A percentile compares a stretch with the other conserved stretches of the same genome.
Conservation (phyloP, 768 basidiomycete genomes). For the Pleurotus pulmonarius region DNA sequence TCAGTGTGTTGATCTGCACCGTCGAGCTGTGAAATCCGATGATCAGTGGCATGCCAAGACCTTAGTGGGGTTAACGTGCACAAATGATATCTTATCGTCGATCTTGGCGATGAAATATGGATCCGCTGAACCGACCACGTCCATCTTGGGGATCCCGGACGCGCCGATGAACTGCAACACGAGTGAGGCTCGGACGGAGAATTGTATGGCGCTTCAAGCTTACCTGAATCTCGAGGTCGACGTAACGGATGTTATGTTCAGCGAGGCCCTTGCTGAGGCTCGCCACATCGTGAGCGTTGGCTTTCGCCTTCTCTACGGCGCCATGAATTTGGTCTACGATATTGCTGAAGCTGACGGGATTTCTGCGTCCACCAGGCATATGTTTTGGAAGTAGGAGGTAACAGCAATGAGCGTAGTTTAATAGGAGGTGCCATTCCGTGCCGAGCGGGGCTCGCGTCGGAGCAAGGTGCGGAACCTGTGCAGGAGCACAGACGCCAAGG, state of each 20-base stretch:
- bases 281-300: neutral
- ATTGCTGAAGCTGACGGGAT: neutral
- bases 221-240: constrained; percentile 5
- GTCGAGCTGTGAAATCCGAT: constrained; percentile 46
- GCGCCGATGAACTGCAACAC: constrained; percentile 63
- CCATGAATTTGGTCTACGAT: constrained; percentile 3
- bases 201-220: neutral
- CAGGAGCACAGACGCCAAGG: no score
- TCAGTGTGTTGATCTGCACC: constrained; percentile 50
- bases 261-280: constrained; percentile 2
- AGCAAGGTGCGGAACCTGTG: no score
- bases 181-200: neutral
- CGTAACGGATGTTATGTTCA: neutral
- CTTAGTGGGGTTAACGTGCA: constrained; percentile 29
- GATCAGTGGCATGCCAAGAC: neutral
- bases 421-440: no score
- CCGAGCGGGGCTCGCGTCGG: no score
- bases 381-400: neutral
- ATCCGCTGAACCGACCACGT: constrained; percentile 59
- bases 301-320: neutral
- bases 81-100: constrained; percentile 59
- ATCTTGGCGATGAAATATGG: constrained; percentile 71
- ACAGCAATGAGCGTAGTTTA: no score
- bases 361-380: constrained; percentile 8
- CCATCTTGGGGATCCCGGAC: constrained; percentile 64